A percentile compares a stretch with the other conserved stretches of the same genome.
Conservation (phyloP, 345 rosid genomes). For the Gynandropsis gynandra region DNA sequence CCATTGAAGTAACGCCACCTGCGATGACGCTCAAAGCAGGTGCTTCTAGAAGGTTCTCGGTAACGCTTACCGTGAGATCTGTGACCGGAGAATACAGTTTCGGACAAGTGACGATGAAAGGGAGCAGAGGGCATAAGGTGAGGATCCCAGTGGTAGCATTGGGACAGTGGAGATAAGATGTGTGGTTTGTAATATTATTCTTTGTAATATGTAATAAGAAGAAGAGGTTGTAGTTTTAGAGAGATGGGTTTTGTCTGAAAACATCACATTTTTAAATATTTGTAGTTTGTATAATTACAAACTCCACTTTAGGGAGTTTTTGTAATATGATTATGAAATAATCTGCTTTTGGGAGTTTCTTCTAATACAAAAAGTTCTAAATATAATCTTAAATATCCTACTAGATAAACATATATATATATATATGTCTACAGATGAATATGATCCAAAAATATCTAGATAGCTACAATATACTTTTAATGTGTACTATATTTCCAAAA, state of each 20-base stretch:
- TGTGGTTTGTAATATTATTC: slow-evolving; percentile 42
- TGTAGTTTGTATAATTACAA: slow-evolving; percentile 22
- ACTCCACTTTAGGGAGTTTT: background rate
- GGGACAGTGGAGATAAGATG: slow-evolving; percentile 55
- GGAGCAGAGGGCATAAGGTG: slow-evolving; percentile 91
- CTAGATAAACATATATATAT: no score
- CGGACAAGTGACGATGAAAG: slow-evolving; percentile 77
- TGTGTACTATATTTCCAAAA: no score
- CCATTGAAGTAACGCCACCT: slow-evolving; percentile 74
- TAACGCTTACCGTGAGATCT: slow-evolving; percentile 59
- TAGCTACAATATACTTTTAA: no score
- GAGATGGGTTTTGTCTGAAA: slow-evolving; percentile 18
- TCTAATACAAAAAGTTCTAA: no score
- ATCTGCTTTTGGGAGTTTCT: slow-evolving; percentile 8
- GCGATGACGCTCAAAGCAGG: slow-evolving; percentile 77
- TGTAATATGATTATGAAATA: slow-evolving; percentile 6
- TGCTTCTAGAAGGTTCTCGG: slow-evolving; percentile 55
- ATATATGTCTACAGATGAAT: no score
- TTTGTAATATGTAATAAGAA: slow-evolving; percentile 51
- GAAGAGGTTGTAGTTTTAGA: slow-evolving; percentile 22
- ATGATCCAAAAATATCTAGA: no score
- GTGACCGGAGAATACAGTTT: slow-evolving; percentile 71
- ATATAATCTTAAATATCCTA: background rate
- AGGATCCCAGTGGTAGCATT: slow-evolving; percentile 76
- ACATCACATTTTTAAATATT: background rate